Percentiles rank a stretch among this genome's conserved stretches.
Evolutionary conservation across 805 yeast genomes (phyloP).

Genomic region (Blastobotrys parvus): DNA sequence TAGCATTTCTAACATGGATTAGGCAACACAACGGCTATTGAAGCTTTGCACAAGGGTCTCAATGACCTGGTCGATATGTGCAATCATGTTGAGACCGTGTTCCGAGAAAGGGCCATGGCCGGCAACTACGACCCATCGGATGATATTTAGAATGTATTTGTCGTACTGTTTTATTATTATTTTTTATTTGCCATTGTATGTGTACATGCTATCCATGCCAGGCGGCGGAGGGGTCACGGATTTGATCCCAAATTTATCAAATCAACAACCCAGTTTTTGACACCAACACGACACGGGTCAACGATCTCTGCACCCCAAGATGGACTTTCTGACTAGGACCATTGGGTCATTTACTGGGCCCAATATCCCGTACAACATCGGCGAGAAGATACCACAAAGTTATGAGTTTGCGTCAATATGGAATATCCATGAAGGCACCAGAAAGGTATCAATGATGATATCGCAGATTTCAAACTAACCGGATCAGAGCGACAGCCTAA

Average conservation of each 20-base stretch:
- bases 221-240: too few relatives aligned
- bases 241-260: too few relatives aligned
- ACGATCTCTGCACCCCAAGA: too few relatives aligned
- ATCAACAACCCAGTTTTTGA: too few relatives aligned
- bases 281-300: too few relatives aligned
- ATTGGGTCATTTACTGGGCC: constrained; percentile 21
- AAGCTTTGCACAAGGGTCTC: constrained; percentile 87
- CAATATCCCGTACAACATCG: constrained; percentile 24
- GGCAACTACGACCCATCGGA: constrained; percentile 41
- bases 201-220: too few relatives aligned
- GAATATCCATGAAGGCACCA: constrained; percentile 53
- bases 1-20: neutral
- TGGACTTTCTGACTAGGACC: constrained; percentile 28
- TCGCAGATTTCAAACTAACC: neutral
- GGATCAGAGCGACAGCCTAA: constrained; percentile 37
- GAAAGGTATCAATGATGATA: constrained; percentile 22
- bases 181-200: too few relatives aligned
- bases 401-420: constrained; percentile 42
- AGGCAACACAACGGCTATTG: constrained; percentile 67
- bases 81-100: constrained; percentile 70
- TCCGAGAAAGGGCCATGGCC: constrained; percentile 57
- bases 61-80: constrained; percentile 79
- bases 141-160: neutral
- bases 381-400: constrained; percentile 18
- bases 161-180: too few relatives aligned